phyloP scores from a whole-genome alignment of 176 grass and related monocot genomes.

The Phoenix dactylifera region DNA sequence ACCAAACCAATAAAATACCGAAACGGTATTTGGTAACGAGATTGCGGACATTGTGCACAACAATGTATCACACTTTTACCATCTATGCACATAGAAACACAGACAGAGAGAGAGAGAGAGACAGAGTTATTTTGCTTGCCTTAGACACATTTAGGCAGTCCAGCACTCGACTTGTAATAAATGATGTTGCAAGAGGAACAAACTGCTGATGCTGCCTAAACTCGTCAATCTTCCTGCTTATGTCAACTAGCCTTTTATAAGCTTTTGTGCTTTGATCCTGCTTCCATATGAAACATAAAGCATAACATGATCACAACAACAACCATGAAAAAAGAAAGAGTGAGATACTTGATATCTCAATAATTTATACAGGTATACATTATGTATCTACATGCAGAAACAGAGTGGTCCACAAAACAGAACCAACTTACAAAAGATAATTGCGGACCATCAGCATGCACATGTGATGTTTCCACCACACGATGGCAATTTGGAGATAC shows the following conservation, averaged over 20 bases:
- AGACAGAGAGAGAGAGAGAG: not conserved
- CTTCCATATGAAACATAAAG: not conserved
- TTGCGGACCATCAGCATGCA: constrained; percentile 58
- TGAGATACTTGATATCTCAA: constrained; percentile 1
- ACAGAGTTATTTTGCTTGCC: constrained; percentile 30
- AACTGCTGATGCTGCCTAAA: constrained; percentile 68
- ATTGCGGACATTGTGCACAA: too few species aligned
- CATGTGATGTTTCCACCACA: constrained; percentile 48
- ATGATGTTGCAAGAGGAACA: constrained; percentile 58
- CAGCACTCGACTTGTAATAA: constrained; percentile 41
- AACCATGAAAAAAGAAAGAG: constrained; percentile 30
- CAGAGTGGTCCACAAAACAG: constrained; percentile 2
- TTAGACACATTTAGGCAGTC: constrained; percentile 79
- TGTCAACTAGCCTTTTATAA: constrained; percentile 75
- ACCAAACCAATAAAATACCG: too few species aligned
- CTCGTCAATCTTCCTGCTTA: constrained; percentile 61
- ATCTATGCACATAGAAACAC: too few species aligned
- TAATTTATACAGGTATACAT: constrained; percentile 10
- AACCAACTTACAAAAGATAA: constrained; percentile 68
- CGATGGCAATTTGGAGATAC: constrained; percentile 81
- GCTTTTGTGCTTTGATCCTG: constrained; percentile 78
- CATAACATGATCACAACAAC: too few species aligned
- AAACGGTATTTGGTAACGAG: too few species aligned
- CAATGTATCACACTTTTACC: too few species aligned
- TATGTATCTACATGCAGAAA: constrained; percentile 8